Evolutionary conservation across 2,329 filamentous ascomycete species (phyloP), one percentile per base, ranked within the genome.

Genomic region (Fusarium anthophilum): DNA sequence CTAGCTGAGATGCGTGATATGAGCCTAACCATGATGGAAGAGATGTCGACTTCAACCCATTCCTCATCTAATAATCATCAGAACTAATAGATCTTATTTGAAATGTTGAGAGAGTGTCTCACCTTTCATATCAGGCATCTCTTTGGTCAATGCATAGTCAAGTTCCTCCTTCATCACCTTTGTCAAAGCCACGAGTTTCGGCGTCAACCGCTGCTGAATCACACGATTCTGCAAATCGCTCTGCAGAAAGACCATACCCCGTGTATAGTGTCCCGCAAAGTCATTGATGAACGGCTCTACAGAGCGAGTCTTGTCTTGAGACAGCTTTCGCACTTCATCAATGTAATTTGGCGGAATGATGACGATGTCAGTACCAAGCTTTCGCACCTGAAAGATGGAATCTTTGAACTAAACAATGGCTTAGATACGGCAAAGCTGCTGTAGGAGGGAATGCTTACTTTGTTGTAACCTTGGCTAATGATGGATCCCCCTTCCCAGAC

Each of bases 71-170:
- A 20, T 2, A 26, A 20, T 3, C 0, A 6, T 53, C 3, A 53
- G 18, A 4, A 53, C 6, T n/a, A 2, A n/a, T 3, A 0, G 2
- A 37, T 4, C 1, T 0, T 18, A 15, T 17, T 3, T 3, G 9
- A 13, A 9, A 7, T 8, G 7, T 0, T 6, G 6, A 50, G 14
- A 50, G 26, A 3, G 6, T 5, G 5, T 20, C 28, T 32, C 4
- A 26, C 50, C 18, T 17, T 38, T 53, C n/a, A 53, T 53, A 14
- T 38, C 32, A 22, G 50, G 32, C n/a, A 53, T 37, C 50, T 38
- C 50, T 22, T 53, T 53, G 3, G 7, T 53, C 13, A 38, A 26
- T 11, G 50, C 32, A 26, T 53, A 53, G 9, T 53, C 50, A 2
- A 53, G n/a, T 6, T 53, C 50, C 1, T 26, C 50, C 30, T 53